A percentile compares a stretch with the other conserved stretches of the same genome.
Conservation (phyloP, 495 filamentous ascomycete genomes). For the Hypoxylon intermedium region DNA sequence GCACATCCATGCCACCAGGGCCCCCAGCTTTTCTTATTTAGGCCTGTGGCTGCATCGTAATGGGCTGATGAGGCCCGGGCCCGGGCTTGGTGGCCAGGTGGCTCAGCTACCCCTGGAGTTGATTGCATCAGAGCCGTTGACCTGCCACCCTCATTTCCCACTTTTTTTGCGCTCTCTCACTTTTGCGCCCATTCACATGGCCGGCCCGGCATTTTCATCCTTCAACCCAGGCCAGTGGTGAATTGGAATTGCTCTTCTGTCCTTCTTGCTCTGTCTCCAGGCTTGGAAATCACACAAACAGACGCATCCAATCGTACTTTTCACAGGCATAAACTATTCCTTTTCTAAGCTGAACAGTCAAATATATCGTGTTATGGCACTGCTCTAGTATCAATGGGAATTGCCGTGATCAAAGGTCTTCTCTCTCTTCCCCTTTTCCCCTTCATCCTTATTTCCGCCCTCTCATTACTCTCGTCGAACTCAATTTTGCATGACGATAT, state of each 20-base stretch:
- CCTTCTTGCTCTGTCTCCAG: constrained; percentile 11
- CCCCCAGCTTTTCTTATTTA: too few relatives aligned
- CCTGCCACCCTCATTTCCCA: constrained; percentile 45
- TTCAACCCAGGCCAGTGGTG: too few relatives aligned
- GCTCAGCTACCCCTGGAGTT: constrained; percentile 24
- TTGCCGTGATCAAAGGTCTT: constrained; percentile 27
- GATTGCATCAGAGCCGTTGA: constrained; percentile 39
- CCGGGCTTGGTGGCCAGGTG: too few relatives aligned
- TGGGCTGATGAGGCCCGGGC: too few relatives aligned
- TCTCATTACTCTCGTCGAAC: constrained; percentile 15
- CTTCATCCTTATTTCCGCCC: constrained; percentile 1
- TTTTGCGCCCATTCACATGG: constrained; percentile 22
- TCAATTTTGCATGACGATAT: constrained; percentile 10
- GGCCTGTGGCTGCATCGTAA: too few relatives aligned
- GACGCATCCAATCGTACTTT: constrained; percentile 30
- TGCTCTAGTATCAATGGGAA: constrained; percentile 28
- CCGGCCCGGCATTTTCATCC: constrained; percentile 20
- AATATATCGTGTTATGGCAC: constrained; percentile 36
- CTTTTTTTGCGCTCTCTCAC: constrained; percentile 30
- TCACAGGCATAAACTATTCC: too few relatives aligned
- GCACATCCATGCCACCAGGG: too few relatives aligned
- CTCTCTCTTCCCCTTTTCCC: constrained; percentile 15
- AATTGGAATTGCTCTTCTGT: constrained; percentile 12
- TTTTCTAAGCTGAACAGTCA: constrained; percentile 30
- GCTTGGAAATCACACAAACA: constrained; percentile 4